Evolutionary conservation across 2,329 filamentous ascomycete genomes (phyloP).

Genomic region (Aspergillus tamarii): DNA sequence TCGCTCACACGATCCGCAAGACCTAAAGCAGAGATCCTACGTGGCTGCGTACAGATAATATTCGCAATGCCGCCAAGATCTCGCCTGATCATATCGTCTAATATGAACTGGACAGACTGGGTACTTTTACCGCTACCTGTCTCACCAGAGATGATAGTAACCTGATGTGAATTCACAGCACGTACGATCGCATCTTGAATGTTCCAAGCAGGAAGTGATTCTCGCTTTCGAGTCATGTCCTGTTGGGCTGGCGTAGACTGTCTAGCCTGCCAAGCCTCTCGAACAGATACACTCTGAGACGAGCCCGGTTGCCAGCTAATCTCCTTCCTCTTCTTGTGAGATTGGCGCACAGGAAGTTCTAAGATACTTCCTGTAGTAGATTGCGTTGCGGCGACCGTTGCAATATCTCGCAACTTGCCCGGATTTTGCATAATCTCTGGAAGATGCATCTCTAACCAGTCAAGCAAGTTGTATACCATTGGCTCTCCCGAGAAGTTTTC

Average conservation of each 20-base stretch:
- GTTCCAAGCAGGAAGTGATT: conserved; percentile 83
- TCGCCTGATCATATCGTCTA: conserved; percentile 83
- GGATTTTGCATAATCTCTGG: conserved; percentile 82
- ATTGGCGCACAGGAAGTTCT: conserved; percentile 31
- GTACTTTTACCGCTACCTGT: conserved; percentile 97
- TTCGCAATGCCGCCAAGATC: conserved; percentile 78
- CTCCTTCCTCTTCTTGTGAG: conserved; percentile 54
- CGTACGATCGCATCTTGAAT: conserved; percentile 75
- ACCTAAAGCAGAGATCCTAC: conserved; percentile 90
- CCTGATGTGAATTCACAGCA: conserved; percentile 76
- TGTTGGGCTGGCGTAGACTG: conserved; percentile 68
- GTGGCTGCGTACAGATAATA: conserved; percentile 93
- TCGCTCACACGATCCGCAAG: conserved; percentile 93
- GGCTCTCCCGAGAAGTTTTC: conserved; percentile 77
- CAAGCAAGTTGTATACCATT: conserved; percentile 87
- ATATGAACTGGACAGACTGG: conserved; percentile 92
- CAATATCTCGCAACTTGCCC: conserved; percentile 81
- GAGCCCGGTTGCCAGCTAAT: conserved; percentile 67
- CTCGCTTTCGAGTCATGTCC: conserved; percentile 73
- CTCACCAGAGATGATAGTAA: conserved; percentile 96
- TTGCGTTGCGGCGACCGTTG: conserved; percentile 68
- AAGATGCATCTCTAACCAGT: conserved; percentile 88
- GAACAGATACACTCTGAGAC: conserved; percentile 60
- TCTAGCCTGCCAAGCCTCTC: conserved; percentile 68
- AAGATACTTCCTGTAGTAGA: conserved; percentile 18